Evolutionary conservation across 2,329 filamentous ascomycete species (phyloP), one percentile per base, ranked within the genome.

Genomic region (Fusarium pseudograminearum): DNA sequence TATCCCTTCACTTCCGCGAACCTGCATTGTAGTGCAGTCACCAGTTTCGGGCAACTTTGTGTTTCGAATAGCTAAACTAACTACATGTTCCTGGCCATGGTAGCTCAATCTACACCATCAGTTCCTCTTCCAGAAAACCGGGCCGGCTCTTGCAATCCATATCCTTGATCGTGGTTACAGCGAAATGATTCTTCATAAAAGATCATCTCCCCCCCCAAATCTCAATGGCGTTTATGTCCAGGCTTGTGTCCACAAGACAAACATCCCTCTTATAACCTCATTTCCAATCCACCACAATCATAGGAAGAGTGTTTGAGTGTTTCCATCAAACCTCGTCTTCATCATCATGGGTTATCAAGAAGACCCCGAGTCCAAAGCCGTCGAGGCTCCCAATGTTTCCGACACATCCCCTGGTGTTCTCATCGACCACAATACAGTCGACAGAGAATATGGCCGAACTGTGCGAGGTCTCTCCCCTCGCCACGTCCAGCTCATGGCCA

Each of bases 401-500:
- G 73, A 75, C 60, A 75, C 73, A 45, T 57, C 73, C 18, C 73
- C 73, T 14, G 73, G 73, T 42, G 66, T 75, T 46, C 73, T 75
- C 52, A 61, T 75, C 53, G 73, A 75, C 44, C 55, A 57, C 61
- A 73, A 68, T 68, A 41, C 57, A 18, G 73, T 74, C 28, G 73
- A 75, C 11, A 67, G 57, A 36, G 64, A 74, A 57, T 78, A 79
- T 52, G 78, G 78, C 24, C 71, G 77, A 64, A 79, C 78, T n/a
- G 61, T 75, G 18, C 77, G 77, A 48, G 77, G 78, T 51, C 74
- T 79, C 31, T 76, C 75, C 18, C 72, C 81, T 28, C 81, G 82
- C 18, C 82, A 84, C 64, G 83, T 84, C 24, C 83, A 84, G 69
- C 81, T 84, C 59, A 84, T 84, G 81, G 82, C 82, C 40, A 83